A percentile compares a stretch with the other conserved stretches of the same genome.
Conservation (phyloP, 371 early-diverging fungal genomes). For the Saksenaea oblongispora region DNA sequence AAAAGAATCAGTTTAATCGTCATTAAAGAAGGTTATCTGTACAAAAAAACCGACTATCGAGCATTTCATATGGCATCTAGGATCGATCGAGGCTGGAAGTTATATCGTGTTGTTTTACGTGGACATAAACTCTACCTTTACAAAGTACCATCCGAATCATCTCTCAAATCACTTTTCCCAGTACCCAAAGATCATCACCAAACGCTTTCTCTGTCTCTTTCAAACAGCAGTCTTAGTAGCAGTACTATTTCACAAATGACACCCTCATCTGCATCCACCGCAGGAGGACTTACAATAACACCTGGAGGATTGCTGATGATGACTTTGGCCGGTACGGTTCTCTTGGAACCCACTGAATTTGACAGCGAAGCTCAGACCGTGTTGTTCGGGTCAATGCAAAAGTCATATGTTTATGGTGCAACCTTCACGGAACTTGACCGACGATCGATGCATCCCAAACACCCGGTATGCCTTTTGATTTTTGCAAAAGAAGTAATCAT, state of each 20-base stretch:
- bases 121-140: constrained; percentile 85
- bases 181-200: constrained; percentile 40
- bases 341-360: constrained; percentile 17
- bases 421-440: constrained; percentile 27
- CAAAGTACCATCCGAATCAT: constrained; percentile 67
- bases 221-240: constrained; percentile 30
- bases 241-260: constrained; percentile 10
- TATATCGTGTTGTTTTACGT: constrained; percentile 72
- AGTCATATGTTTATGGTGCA: constrained; percentile 16
- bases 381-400: constrained; percentile 11
- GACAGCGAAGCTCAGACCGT: constrained; percentile 24
- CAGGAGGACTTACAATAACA: not conserved
- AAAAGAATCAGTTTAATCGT: constrained; percentile 40
- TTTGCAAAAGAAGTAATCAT: constrained; percentile 14
- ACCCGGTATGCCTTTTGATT: constrained; percentile 23
- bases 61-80: constrained; percentile 50
- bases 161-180: constrained; percentile 53
- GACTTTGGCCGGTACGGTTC: not conserved
- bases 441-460: constrained; percentile 11
- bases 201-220: constrained; percentile 32
- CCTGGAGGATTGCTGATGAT: not conserved
- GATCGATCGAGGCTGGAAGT: constrained; percentile 78
- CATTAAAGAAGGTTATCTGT: constrained; percentile 63
- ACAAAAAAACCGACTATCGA: constrained; percentile 65
- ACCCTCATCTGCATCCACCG: not conserved